Percentiles rank a stretch among this genome's conserved stretches.
Evolutionary conservation across 805 yeast genomes (phyloP).

Genomic region (Wickerhamiella musiphila): DNA sequence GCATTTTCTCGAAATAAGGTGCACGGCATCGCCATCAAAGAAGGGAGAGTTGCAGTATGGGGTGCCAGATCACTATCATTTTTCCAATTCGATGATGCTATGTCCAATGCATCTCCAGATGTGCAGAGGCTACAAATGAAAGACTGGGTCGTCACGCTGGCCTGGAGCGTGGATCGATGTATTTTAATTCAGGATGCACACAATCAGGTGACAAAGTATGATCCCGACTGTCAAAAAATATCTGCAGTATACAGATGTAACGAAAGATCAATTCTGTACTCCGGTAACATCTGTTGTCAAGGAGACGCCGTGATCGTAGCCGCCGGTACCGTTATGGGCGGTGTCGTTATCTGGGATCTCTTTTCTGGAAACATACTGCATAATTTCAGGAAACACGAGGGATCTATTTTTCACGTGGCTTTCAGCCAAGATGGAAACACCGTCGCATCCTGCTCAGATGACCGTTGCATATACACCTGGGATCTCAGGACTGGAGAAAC

Average conservation of each 20-base stretch:
- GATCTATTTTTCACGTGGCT: conserved; percentile 73
- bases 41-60: conserved; percentile 27
- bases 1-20: conserved; percentile 61
- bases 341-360: conserved; percentile 57
- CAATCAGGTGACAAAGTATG: conserved; percentile 37
- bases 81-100: conserved; percentile 13
- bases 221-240: conserved; percentile 17
- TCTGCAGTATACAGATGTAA: conserved; percentile 28
- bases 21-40: conserved; percentile 45
- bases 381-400: conserved; percentile 62
- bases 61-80: conserved; percentile 53
- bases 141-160: conserved; percentile 67
- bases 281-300: conserved; percentile 49
- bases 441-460: conserved; percentile 80
- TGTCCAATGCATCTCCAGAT: conserved; percentile 23
- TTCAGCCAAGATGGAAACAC: conserved; percentile 37
- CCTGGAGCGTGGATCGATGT: conserved; percentile 27
- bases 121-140: conserved; percentile 25
- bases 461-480: conserved; percentile 72
- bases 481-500: conserved; percentile 37
- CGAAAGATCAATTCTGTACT: conserved; percentile 72
- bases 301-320: conserved; percentile 36
- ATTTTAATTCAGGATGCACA: conserved; percentile 61
- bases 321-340: conserved; percentile 89
- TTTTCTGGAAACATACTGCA: conserved; percentile 28